Evolutionary conservation across 108 stramenopile genomes (phyloP), one percentile per base, ranked within the genome.

Genomic region (Seminavis robusta): DNA sequence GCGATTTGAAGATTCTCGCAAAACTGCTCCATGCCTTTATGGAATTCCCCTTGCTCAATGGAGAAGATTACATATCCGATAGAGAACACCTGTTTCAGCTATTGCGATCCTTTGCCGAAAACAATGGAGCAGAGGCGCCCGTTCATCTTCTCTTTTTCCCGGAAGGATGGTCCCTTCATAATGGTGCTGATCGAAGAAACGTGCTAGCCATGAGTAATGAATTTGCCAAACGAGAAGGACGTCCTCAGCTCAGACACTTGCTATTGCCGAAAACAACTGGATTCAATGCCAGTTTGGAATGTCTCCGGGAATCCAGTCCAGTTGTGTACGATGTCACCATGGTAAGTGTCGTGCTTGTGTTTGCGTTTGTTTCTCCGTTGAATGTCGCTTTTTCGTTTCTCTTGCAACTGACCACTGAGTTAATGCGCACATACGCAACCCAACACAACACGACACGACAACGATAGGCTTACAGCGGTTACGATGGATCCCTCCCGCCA

Each of bases 291-390:
- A 71, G 81, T 52, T 60, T 89, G 0, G 81, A 80, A 32, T 68
- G 74, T 49, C 52, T 89, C 11, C 68, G 83, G 4, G 81, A 67
- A 46, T 77, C 84, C 1, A 70, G 66, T 53, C 84, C 88, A 1
- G 73, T 83, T 28, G 76, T 89, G 0, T 89, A 84, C 56, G 88
- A 89, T 69, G 76, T 83, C 4, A 83, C 86, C 13, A 75, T 87
- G 16, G 70, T 64, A 57, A 16, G 63, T 64, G 20, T 23, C n/a
- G 15, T 21, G 10, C 17, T 47, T 55, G 7, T 27, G 27, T 15
- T 47, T 15, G 11, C 46, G 46, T 47, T 11, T 36, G 8, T 36
- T 36, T 36, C 11, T 15, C 23, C 46, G 9, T 26, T 21, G 9
- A 15, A 25, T 11, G 15, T 52, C 51, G 15, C 28, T 26, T 38